These are phyloP conservation scores for Penicillium sp. DNA, from an alignment of 2,329 filamentous ascomycete genomes.

Conservation along the genomic window DNA sequence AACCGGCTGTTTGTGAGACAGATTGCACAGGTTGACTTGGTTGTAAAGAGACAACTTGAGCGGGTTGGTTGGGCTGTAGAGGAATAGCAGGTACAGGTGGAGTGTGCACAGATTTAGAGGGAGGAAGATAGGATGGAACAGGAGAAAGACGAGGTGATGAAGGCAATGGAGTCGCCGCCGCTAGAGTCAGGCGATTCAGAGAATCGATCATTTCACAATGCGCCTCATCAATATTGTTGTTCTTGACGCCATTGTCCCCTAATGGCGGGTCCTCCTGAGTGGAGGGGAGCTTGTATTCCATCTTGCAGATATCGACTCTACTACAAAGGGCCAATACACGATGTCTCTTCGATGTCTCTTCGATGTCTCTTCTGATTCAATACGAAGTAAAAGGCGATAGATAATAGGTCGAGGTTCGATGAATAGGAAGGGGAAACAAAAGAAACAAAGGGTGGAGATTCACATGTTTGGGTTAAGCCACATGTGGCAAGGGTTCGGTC, in stretches of 20 bases:
- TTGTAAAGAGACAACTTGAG: constrained; percentile 7
- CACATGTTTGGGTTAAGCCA: constrained; percentile 9
- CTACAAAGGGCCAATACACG: neutral
- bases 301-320: constrained; percentile 18
- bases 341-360: neutral
- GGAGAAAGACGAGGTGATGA: constrained; percentile 19
- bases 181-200: constrained; percentile 25
- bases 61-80: constrained; percentile 10
- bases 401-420: neutral
- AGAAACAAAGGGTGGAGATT: constrained; percentile 8
- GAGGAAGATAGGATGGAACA: neutral
- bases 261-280: constrained; percentile 18
- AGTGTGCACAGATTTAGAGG: neutral
- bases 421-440: constrained; percentile 4
- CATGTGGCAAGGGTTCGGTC: constrained; percentile 16
- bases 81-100: neutral
- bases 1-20: constrained; percentile 16
- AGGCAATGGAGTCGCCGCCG: constrained; percentile 20
- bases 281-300: constrained; percentile 23
- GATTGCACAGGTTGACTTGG: constrained; percentile 9
- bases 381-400: neutral
- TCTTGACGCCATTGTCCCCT: constrained; percentile 14
- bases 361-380: neutral
- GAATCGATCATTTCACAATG: constrained; percentile 17
- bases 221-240: constrained; percentile 14